These are phyloP conservation scores for Ophiostoma quercus DNA, from an alignment of 2,329 filamentous ascomycete species.

Conservation along the genomic window DNA sequence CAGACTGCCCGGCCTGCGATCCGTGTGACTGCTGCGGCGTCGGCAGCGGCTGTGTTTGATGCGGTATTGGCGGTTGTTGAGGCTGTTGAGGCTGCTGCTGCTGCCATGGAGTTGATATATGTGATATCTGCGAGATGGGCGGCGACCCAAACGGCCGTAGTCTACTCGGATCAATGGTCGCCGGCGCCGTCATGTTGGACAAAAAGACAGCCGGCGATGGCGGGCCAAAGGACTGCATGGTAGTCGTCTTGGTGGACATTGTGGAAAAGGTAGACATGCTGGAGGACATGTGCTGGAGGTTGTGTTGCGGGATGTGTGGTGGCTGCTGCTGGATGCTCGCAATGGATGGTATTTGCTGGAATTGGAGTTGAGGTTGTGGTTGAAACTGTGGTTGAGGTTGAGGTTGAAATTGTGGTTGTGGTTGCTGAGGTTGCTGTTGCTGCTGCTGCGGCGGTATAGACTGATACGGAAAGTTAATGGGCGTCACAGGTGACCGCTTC, in stretches of 20 bases:
- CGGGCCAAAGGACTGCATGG: background rate
- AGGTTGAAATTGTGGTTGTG: background rate
- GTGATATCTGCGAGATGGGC: background rate
- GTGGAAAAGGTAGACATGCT: background rate
- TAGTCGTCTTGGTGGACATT: background rate
- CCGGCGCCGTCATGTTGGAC: background rate
- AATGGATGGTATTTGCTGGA: constrained; percentile 1
- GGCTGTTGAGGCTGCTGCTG: constrained; percentile 8
- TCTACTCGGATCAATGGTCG: background rate
- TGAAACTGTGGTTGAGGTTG: background rate
- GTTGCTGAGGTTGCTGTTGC: background rate
- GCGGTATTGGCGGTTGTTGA: constrained; percentile 4
- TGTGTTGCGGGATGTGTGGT: background rate
- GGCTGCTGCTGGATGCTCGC: background rate
- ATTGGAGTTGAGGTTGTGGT: background rate
- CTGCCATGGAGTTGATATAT: background rate
- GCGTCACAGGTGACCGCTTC: background rate
- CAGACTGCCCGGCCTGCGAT: background rate
- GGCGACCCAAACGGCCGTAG: constrained; percentile 6
- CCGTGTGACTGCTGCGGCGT: constrained; percentile 1
- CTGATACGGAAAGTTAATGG: constrained; percentile 4
- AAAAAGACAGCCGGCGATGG: background rate
- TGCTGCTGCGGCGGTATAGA: background rate
- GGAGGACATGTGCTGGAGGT: background rate
- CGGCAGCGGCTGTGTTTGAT: background rate